Percentiles rank a stretch among this genome's conserved stretches.
Conservation (phyloP, 139 green algal genomes). For the Chlorella sp. region DNA sequence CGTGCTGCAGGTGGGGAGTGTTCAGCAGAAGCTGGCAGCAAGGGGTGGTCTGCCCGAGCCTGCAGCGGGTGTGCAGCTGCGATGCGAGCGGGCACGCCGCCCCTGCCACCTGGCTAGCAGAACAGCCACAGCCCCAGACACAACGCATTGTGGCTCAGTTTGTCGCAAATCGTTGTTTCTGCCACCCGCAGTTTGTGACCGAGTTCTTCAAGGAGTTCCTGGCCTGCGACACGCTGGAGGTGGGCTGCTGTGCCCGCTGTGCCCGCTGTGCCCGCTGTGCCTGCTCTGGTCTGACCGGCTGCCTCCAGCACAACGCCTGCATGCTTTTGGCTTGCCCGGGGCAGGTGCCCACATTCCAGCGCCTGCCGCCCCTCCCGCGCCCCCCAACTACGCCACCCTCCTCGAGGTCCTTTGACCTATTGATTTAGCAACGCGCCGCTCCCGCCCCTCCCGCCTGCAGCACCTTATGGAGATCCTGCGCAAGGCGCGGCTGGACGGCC, state of each 20-base stretch:
- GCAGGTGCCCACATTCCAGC: neutral
- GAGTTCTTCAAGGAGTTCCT: conserved; percentile 91
- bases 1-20: conserved; percentile 64
- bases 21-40: too few species aligned
- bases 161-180: neutral
- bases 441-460: neutral
- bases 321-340: neutral
- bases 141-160: too few species aligned
- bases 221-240: conserved; percentile 65
- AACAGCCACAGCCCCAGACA: too few species aligned
- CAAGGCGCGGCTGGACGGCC: conserved; percentile 84
- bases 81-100: too few species aligned
- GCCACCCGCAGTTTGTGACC: conserved; percentile 76
- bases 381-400: too few species aligned
- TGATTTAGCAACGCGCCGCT: too few species aligned
- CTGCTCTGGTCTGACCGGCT: neutral
- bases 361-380: too few species aligned
- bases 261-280: neutral
- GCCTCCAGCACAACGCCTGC: neutral
- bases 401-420: too few species aligned
- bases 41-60: too few species aligned
- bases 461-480: conserved; percentile 85
- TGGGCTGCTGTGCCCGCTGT: neutral
- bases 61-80: too few species aligned
- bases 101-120: too few species aligned